Percentiles rank a stretch among this genome's conserved stretches.
Conservation (phyloP, 2,329 filamentous ascomycete genomes). For the Penicillium hordei region DNA sequence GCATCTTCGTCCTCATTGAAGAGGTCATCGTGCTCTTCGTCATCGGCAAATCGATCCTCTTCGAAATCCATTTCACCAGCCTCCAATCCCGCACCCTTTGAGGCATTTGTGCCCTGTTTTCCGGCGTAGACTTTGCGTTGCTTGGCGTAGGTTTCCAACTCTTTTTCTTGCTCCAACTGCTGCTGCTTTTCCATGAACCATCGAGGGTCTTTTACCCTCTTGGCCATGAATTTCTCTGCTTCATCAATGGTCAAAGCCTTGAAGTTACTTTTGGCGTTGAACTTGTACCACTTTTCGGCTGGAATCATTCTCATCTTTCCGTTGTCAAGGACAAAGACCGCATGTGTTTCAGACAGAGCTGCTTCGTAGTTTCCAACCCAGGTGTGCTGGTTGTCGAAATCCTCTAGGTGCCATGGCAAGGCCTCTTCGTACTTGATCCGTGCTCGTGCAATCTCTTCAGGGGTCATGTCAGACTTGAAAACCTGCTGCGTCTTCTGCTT, state of each 20-base stretch:
- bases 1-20: slow-evolving; percentile 82
- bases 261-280: slow-evolving; percentile 58
- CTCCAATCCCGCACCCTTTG: slow-evolving; percentile 53
- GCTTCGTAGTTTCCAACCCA: slow-evolving; percentile 92
- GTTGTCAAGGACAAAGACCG: slow-evolving; percentile 74
- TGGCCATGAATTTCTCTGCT: slow-evolving; percentile 78
- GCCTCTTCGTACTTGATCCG: slow-evolving; percentile 85
- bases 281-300: slow-evolving; percentile 91
- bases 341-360: slow-evolving; percentile 76
- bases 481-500: slow-evolving; percentile 85
- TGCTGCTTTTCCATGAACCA: slow-evolving; percentile 72
- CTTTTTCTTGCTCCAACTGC: slow-evolving; percentile 54
- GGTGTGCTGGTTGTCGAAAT: slow-evolving; percentile 91
- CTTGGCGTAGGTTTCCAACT: slow-evolving; percentile 57
- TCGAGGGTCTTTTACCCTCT: slow-evolving; percentile 71
- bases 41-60: slow-evolving; percentile 77
- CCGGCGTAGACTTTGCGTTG: slow-evolving; percentile 49
- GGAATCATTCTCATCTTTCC: slow-evolving; percentile 80
- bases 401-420: slow-evolving; percentile 93
- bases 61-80: slow-evolving; percentile 68
- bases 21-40: slow-evolving; percentile 74
- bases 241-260: slow-evolving; percentile 77
- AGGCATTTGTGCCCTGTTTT: slow-evolving; percentile 46
- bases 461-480: slow-evolving; percentile 73
- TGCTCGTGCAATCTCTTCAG: slow-evolving; percentile 67